phyloP scores from a whole-genome alignment of 768 basidiomycete genomes.

The Nidularia pulvinata region DNA sequence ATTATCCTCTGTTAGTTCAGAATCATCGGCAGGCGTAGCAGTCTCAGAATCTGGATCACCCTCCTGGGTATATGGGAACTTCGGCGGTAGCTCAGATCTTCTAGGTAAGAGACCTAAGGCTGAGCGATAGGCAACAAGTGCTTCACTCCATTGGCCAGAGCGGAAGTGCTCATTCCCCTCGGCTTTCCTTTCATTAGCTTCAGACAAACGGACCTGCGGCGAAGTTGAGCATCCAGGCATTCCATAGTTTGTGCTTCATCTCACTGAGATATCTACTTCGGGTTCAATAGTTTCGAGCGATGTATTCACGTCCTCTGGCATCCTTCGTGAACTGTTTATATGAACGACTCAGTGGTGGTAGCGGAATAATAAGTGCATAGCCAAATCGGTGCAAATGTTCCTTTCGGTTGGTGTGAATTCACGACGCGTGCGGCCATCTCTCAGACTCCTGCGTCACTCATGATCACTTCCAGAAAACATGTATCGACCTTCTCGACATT shows the following conservation, averaged over 20 bases:
- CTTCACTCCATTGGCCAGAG: slow-evolving; percentile 63
- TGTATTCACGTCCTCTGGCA: no score
- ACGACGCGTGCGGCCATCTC: no score
- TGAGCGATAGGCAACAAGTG: slow-evolving; percentile 66
- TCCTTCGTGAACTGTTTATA: no score
- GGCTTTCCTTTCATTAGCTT: slow-evolving; percentile 63
- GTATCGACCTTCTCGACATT: no score
- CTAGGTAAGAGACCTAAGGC: slow-evolving; percentile 36
- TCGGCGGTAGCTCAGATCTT: slow-evolving; percentile 7
- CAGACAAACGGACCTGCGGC: slow-evolving; percentile 13
- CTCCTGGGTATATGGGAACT: slow-evolving; percentile 7
- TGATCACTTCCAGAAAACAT: no score
- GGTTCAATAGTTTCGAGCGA: no score
- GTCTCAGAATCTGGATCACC: slow-evolving; percentile 8
- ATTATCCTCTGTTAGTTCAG: background rate
- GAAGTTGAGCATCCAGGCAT: background rate
- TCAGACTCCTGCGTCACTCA: no score
- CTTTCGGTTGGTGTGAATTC: no score
- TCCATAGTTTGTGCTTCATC: background rate
- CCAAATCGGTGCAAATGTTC: no score
- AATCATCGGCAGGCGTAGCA: slow-evolving; percentile 3
- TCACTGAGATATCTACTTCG: background rate
- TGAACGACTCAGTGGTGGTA: no score
- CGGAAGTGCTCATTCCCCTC: slow-evolving; percentile 81
- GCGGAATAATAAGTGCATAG: no score